Base-by-base conservation (phyloP, 1,284 basidiomycete species). In the Fomitopsis betulina region DNA sequence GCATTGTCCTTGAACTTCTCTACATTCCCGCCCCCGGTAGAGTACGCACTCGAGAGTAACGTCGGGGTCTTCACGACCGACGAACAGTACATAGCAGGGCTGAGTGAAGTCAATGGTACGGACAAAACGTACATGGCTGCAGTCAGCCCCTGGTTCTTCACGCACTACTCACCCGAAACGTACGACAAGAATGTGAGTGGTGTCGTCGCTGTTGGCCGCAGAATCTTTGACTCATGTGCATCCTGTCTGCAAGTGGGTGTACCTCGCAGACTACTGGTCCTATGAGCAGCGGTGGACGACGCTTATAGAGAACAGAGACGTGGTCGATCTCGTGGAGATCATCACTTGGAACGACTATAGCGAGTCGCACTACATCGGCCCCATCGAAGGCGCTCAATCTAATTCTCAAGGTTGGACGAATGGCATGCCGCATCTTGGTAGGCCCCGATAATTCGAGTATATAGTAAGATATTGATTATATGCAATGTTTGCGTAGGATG, bases 341-440 rank as follows among this genome's bases (percentile, higher is more conserved):
- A 72, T 85, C 60, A 81, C 79, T 23, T 89, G 85, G 86, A 84
- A 84, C 62, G 81, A 84, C 65, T 83, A 73, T 60, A 80, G 81
- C 54, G 82, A 84, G 63, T 79, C 76, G 17, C 78, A 80, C 62
- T 84, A 84, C 64, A 70, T 85, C 19, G 83, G 82, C 0, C 81
- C 80, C 5, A 77, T 83, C 47, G 75, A 76, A 60, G 79, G 80
- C 32, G 75, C 75, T 10, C 82, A 82, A 66, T 81, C 83, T 0
- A 79, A 76, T 58, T 82, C 80, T 2, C 74, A 84, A 63, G 76
- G 76, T 2, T 89, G 87, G 86, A 82, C 83, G 32, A 74, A 84
- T 62, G 86, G 85, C 2, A 85, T 82, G 68, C 78, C 82, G 55
- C 86, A 89, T 69, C 73, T 72, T 60, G 77, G 79, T 77, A 55